Base-by-base conservation (phyloP, 2,329 filamentous ascomycete species). In the Myotisia sp. region DNA sequence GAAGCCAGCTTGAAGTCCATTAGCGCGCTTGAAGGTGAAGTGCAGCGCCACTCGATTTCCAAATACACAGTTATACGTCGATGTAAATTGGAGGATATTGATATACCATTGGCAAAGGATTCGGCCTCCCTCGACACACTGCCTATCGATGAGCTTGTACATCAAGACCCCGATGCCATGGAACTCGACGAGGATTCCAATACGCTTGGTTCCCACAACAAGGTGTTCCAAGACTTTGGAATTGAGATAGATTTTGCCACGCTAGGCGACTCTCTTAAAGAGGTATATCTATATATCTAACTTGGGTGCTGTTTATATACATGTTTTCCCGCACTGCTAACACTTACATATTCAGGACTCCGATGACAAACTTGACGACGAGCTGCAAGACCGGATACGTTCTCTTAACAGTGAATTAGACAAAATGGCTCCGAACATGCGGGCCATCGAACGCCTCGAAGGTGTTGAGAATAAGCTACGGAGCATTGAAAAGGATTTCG, bases 371-470 rank as follows among this genome's bases (percentile, higher is more conserved):
- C 62, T 79, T 16, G 87, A 94, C 50, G 74, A 81, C 29, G 68
- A 70, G 38, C 67, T 98, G 2, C 72, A 79, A 34, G 82, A 92
- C 35, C 78, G 76, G 48, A 84, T 98, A 43, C 66, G 70, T 13
- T 68, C 70, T 18, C 68, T 98, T 6, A 76, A 76, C 28, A 64
- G 70, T 20, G 82, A 93, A 46, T 72, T 98, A 13, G 85, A 93
- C 52, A 93, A 93, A 59, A 77, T 95, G 57, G 86, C 90, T 41
- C 90, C 90, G 17, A 95, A 98, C 56, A 92, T 93, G 74, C 83
- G 87, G 47, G 90, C 87, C 6, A 84, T 86, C 58, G 85, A 95
- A 52, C 81, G 87, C 32, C 68, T 98, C 4, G 82, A 90, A 51
- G 78, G 76, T 14, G 86, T 92, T 6, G 81, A 92, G 55, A 71